Conservation (phyloP, 2,329 filamentous ascomycete genomes). For the Dactylellina haptotyla region DNA sequence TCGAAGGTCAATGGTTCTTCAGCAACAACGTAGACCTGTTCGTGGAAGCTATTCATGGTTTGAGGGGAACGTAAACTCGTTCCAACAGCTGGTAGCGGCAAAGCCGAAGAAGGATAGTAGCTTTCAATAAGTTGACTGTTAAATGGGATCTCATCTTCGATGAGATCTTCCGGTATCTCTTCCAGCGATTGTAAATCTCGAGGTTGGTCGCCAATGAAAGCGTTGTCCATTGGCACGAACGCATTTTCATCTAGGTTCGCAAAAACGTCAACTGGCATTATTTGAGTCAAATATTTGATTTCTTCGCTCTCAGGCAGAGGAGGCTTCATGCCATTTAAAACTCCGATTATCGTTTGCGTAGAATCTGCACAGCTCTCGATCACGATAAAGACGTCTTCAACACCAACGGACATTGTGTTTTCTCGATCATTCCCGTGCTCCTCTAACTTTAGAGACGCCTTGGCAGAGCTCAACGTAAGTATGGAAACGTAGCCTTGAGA, state of each 20-base stretch:
- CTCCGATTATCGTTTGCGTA: slow-evolving; percentile 85
- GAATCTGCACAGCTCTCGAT: slow-evolving; percentile 97
- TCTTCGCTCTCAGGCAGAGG: slow-evolving; percentile 83
- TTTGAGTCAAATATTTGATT: slow-evolving; percentile 84
- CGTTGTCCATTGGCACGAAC: slow-evolving; percentile 65
- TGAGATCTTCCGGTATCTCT: slow-evolving; percentile 62
- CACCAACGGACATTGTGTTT: slow-evolving; percentile 78
- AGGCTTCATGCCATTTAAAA: slow-evolving; percentile 82
- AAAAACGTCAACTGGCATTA: slow-evolving; percentile 88
- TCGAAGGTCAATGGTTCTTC: slow-evolving; percentile 75
- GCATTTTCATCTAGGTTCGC: slow-evolving; percentile 90
- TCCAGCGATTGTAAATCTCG: slow-evolving; percentile 64
- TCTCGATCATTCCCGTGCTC: slow-evolving; percentile 69
- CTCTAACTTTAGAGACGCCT: slow-evolving; percentile 71
- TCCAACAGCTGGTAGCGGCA: slow-evolving; percentile 57
- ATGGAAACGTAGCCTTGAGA: slow-evolving; percentile 83
- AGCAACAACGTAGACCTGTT: slow-evolving; percentile 68
- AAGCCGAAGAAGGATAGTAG: slow-evolving; percentile 65
- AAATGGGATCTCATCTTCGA: slow-evolving; percentile 61
- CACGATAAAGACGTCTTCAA: slow-evolving; percentile 86
- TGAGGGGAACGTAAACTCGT: slow-evolving; percentile 58
- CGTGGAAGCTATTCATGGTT: slow-evolving; percentile 66
- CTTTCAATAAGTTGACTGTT: slow-evolving; percentile 67
- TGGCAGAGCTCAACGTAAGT: slow-evolving; percentile 85
- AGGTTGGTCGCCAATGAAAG: slow-evolving; percentile 56